A percentile compares a stretch with the other conserved stretches of the same genome.
Evolutionary conservation across 129 eudicot species (phyloP).

Genomic region (Saposhnikovia divaricata): DNA sequence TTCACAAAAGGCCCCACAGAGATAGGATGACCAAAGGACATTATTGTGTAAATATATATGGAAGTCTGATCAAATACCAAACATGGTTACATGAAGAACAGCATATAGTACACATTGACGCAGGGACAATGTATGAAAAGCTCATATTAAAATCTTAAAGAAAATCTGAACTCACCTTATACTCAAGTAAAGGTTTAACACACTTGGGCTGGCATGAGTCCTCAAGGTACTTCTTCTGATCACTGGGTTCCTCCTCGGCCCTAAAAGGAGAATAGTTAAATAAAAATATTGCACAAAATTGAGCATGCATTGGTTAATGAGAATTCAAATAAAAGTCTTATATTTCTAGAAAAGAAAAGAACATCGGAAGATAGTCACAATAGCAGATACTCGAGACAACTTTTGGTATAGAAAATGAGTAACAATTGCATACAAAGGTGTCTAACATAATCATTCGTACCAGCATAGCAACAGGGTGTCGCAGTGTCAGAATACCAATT

Average conservation of each 20-base stretch:
- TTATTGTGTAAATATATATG: background rate
- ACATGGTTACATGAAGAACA: background rate
- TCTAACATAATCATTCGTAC: background rate
- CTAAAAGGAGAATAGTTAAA: slow-evolving; percentile 21
- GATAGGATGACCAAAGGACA: background rate
- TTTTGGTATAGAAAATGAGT: background rate
- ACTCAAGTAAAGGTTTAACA: slow-evolving; percentile 53
- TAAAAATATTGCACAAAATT: background rate
- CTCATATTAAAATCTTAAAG: background rate
- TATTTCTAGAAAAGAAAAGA: background rate
- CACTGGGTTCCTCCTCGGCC: slow-evolving; percentile 80
- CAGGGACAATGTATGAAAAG: background rate
- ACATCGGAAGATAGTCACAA: no score
- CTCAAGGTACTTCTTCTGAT: slow-evolving; percentile 62
- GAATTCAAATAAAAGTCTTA: background rate
- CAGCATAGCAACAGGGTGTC: background rate
- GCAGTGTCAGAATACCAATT: background rate
- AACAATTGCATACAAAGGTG: background rate
- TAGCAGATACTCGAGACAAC: background rate
- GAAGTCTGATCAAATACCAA: background rate
- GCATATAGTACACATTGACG: background rate
- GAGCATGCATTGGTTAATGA: background rate
- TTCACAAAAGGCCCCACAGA: no score
- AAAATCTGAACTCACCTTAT: slow-evolving; percentile 42
- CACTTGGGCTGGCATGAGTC: slow-evolving; percentile 70